A percentile compares a stretch with the other conserved stretches of the same genome.
phyloP scores from a whole-genome alignment of 305 asterid species.

The Fraxinus baroniana region DNA sequence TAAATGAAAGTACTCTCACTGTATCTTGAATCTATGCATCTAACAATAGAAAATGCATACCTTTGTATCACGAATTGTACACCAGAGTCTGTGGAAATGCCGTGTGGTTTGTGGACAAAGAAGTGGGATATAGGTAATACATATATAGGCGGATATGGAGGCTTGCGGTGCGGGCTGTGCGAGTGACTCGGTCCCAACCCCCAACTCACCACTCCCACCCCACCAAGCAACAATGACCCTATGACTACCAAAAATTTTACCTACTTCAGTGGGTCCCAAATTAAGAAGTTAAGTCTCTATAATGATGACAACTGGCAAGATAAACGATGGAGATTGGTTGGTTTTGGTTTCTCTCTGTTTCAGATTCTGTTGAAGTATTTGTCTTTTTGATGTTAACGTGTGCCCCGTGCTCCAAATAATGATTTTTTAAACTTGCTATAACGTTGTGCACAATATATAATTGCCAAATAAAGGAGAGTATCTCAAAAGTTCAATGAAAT shows the following conservation, averaged over 20 bases:
- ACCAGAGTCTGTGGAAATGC: background rate
- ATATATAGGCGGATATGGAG: slow-evolving; percentile 6
- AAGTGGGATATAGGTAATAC: background rate
- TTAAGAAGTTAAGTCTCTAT: background rate
- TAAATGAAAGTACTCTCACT: background rate
- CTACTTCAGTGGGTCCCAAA: background rate
- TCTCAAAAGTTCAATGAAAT: no score
- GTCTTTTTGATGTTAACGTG: background rate
- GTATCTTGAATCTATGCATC: background rate
- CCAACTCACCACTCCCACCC: background rate
- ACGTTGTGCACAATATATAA: background rate
- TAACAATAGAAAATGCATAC: background rate
- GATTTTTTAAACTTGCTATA: background rate
- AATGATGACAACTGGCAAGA: background rate
- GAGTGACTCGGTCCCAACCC: background rate
- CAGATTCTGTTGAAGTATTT: background rate
- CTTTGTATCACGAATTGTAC: background rate
- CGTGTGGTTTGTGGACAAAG: background rate
- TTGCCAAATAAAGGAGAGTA: no score
- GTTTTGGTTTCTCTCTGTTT: background rate
- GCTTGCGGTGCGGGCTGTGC: background rate
- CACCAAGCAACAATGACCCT: background rate
- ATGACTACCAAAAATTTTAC: background rate
- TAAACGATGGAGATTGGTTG: background rate
- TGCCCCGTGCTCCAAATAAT: background rate